phyloP scores from a whole-genome alignment of 1,284 basidiomycete species.

The Irpex rosettiformis region DNA sequence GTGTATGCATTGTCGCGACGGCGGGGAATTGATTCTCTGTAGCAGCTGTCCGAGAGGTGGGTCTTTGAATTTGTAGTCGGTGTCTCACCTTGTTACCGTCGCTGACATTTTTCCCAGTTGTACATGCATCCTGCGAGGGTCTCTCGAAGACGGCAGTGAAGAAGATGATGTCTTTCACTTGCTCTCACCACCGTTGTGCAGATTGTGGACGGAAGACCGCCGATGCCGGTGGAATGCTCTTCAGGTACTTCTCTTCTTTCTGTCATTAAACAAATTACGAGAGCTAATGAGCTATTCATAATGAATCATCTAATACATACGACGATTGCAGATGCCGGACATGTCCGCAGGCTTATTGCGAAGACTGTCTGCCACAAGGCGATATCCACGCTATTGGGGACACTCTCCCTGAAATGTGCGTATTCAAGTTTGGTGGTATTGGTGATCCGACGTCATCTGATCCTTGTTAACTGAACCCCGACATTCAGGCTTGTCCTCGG shows the following conservation, averaged over 20 bases:
- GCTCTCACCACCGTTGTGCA: conserved; percentile 49
- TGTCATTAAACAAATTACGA: too few species aligned
- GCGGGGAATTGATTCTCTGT: conserved; percentile 51
- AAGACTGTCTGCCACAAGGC: conserved; percentile 51
- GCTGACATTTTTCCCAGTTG: conserved; percentile 33
- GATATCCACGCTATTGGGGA: conserved; percentile 51
- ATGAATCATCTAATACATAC: not conserved
- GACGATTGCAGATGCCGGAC: conserved; percentile 45
- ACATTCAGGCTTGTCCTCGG: conserved; percentile 36
- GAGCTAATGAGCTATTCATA: too few species aligned
- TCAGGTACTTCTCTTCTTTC: conserved; percentile 15
- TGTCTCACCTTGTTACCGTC: not conserved
- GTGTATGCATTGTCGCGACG: conserved; percentile 57
- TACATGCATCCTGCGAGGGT: conserved; percentile 46
- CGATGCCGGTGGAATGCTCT: conserved; percentile 22
- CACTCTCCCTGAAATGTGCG: conserved; percentile 53
- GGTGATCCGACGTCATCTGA: too few species aligned
- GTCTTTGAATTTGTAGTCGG: conserved; percentile 9
- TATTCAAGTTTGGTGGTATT: conserved; percentile 13
- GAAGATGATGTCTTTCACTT: conserved; percentile 27
- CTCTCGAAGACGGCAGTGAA: conserved; percentile 29
- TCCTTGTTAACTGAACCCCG: not conserved
- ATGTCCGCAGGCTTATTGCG: conserved; percentile 55
- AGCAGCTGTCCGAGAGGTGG: conserved; percentile 49
- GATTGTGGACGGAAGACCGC: conserved; percentile 14